Conservation (phyloP, 2,329 filamentous ascomycete species). For the Didymella pinodella region DNA sequence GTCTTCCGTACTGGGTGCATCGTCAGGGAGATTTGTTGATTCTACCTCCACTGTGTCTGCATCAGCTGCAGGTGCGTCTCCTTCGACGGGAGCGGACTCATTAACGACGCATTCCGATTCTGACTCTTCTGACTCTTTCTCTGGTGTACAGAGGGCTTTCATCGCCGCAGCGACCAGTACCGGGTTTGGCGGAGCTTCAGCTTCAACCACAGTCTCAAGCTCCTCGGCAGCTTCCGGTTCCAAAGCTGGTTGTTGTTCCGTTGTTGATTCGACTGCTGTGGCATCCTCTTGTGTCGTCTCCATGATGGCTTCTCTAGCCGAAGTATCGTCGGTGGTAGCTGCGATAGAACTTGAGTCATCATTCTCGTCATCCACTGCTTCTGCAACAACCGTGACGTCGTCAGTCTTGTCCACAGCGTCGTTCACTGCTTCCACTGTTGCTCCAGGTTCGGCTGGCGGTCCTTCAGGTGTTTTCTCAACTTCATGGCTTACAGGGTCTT, state of each 20-base stretch:
- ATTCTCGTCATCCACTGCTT: background rate
- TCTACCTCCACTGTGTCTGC: background rate
- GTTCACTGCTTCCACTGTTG: background rate
- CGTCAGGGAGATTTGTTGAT: background rate
- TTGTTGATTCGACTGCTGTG: background rate
- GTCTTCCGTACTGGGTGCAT: background rate
- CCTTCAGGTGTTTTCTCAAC: background rate
- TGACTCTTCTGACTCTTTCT: background rate
- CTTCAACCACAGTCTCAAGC: slow-evolving; percentile 6
- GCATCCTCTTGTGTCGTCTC: background rate
- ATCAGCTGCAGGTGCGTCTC: background rate
- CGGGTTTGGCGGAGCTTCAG: slow-evolving; percentile 12
- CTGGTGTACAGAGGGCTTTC: slow-evolving; percentile 10
- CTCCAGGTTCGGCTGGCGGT: background rate
- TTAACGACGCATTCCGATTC: background rate
- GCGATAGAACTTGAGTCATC: background rate
- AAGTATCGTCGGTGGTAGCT: background rate
- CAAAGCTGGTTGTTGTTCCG: background rate
- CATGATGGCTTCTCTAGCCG: background rate
- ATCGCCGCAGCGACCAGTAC: slow-evolving; percentile 13
- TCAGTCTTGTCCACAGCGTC: background rate
- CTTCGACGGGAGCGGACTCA: background rate
- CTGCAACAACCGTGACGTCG: background rate
- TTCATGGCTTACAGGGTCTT: background rate
- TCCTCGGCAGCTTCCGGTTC: background rate